These are phyloP conservation scores for Leccinum fuscescens DNA, from an alignment of 1,284 basidiomycete species.

Conservation along the genomic window DNA sequence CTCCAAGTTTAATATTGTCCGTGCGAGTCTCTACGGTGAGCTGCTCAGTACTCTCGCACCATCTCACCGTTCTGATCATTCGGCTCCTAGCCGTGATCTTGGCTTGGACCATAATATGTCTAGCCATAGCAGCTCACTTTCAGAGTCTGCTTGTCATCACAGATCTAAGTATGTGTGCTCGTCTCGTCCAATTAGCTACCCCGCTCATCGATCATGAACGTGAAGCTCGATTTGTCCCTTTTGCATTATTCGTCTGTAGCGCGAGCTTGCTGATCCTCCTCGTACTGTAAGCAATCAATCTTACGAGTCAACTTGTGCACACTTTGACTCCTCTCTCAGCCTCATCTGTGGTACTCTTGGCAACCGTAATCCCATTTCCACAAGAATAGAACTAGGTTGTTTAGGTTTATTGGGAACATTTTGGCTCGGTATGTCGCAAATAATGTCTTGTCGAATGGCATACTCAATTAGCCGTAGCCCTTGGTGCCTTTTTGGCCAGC, in stretches of 20 bases:
- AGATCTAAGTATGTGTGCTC: constrained; percentile 64
- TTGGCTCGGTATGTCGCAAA: constrained; percentile 62
- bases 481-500: constrained; percentile 67
- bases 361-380: constrained; percentile 71
- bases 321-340: constrained; percentile 35
- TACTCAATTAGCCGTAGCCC: constrained; percentile 44
- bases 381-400: constrained; percentile 70
- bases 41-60: neutral
- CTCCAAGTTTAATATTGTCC: constrained; percentile 61
- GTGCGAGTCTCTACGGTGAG: constrained; percentile 63
- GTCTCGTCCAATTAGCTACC: neutral
- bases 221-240: constrained; percentile 78
- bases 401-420: constrained; percentile 70
- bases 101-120: constrained; percentile 69
- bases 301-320: neutral
- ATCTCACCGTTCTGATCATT: constrained; percentile 6
- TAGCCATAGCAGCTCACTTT: constrained; percentile 75
- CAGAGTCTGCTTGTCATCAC: constrained; percentile 65
- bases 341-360: constrained; percentile 61
- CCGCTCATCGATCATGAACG: constrained; percentile 3
- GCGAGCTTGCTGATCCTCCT: constrained; percentile 65
- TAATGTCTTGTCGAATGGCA: constrained; percentile 7
- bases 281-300: constrained; percentile 50
- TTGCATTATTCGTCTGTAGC: constrained; percentile 74
- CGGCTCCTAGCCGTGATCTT: constrained; percentile 52